phyloP scores from a whole-genome alignment of 2,329 filamentous ascomycete species.

The Trichophyton schoenleinii region DNA sequence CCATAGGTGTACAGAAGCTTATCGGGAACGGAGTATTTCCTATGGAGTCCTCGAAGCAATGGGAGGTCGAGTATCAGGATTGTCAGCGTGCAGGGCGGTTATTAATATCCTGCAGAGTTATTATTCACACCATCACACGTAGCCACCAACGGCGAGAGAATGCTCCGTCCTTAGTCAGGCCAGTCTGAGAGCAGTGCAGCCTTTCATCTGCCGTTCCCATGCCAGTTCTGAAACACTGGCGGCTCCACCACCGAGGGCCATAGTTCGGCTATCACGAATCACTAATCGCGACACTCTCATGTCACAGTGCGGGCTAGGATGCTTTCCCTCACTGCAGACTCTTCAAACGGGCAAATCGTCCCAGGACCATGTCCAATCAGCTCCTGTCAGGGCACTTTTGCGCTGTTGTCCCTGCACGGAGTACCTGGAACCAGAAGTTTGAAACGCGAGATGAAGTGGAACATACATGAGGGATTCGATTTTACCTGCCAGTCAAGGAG shows the following conservation, averaged over 20 bases:
- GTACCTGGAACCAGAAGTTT: neutral
- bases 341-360: neutral
- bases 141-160: neutral
- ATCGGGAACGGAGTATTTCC: neutral
- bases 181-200: neutral
- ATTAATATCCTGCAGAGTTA: neutral
- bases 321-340: neutral
- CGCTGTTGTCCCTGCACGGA: neutral
- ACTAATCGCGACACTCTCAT: neutral
- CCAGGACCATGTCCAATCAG: neutral
- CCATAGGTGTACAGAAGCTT: too few relatives aligned
- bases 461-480: too few relatives aligned
- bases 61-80: neutral
- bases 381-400: neutral
- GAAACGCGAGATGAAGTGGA: neutral
- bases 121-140: neutral
- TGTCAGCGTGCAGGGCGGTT: neutral
- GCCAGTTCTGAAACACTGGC: neutral
- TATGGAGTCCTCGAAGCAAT: neutral
- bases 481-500: neutral
- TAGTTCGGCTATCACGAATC: conserved; percentile 1
- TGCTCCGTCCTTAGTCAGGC: neutral
- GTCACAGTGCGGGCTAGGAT: neutral
- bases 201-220: neutral
- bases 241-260: neutral